Evolutionary conservation across 176 grass and related monocot genomes (phyloP).

Genomic region (Oryza officinalis): DNA sequence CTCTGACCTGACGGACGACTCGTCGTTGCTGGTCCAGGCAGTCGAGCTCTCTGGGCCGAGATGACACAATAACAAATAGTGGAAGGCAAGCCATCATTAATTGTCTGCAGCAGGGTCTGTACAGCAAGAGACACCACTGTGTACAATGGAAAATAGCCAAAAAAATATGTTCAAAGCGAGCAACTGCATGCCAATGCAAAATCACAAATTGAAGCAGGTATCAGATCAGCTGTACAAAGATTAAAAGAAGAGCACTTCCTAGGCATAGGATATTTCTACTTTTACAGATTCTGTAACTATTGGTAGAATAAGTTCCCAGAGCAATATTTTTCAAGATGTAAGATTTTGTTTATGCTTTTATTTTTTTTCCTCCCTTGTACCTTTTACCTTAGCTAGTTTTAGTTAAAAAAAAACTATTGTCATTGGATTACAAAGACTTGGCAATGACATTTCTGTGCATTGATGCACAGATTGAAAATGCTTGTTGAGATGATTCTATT

Average conservation of each 20-base stretch:
- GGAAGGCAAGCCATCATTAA: conserved; percentile 33
- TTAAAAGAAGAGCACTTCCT: conserved; percentile 28
- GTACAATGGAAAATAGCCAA: conserved; percentile 29
- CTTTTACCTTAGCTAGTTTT: not conserved
- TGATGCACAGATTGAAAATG: not conserved
- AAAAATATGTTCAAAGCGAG: conserved; percentile 4
- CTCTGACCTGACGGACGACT: conserved; percentile 71
- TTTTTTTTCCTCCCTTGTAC: not conserved
- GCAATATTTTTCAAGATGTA: conserved; percentile 27
- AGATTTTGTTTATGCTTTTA: not conserved
- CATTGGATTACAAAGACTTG: conserved; percentile 17
- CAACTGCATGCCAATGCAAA: conserved; percentile 22
- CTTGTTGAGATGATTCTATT: conserved; percentile 6
- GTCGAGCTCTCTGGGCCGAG: conserved; percentile 89
- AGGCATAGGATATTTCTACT: conserved; percentile 46
- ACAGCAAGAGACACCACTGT: conserved; percentile 26
- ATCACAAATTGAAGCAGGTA: conserved; percentile 40
- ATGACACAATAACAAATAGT: conserved; percentile 38
- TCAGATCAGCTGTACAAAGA: conserved; percentile 43
- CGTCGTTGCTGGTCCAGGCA: conserved; percentile 63
- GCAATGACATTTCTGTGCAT: not conserved
- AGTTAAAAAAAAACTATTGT: conserved; percentile 28
- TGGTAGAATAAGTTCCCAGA: conserved; percentile 23
- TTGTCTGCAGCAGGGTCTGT: conserved; percentile 43
- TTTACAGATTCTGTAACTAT: conserved; percentile 46